Base-by-base conservation (phyloP, 106 monocot genomes). In the Cymbidium sinense region DNA sequence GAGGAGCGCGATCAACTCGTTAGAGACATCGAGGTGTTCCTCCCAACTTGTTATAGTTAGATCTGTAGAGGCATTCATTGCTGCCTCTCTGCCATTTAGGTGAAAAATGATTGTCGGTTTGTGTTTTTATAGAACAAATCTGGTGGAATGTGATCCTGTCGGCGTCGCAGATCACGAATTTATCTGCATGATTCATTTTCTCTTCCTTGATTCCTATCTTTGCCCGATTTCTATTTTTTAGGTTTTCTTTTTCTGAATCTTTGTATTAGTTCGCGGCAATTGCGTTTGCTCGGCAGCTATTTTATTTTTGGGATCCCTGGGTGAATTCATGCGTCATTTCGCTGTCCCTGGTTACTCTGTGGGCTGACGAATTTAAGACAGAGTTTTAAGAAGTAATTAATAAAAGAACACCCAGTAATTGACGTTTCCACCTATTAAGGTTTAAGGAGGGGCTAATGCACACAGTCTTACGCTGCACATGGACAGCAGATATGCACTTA, bases 1-100 rank as follows among this genome's bases (percentile, higher is more conserved):
- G 92, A 98, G 19, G 94, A 93, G 77, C 85, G 91, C 44, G 81
- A 87, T 27, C 80, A 86, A 62, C 91, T 91, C 71, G 82, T 93
- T 77, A 84, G 81, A 81, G 89, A 93, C 80, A 91, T 89, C 62
- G 87, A 93, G 93, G 89, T 96, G 28, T 6, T 9, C 44, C 65
- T 13, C 80, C n/a, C 18, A 20, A 43, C 11, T 74, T 18, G 44
- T 74, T 43, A 5, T 44, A 5, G 1, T 41, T 74, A 74, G 74
- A 74, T 74, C 74, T 74, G 44, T 20, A 3, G 8, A 18, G 37
- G 27, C 36, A 37, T 44, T 44, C 43, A 44, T 74, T 37, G 71
- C 6, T 36, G 13, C 43, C 43, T 70, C 70, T 34, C 35, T 17
- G 17, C 30, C 17, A 37, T 39, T 71, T 0, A 9, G 71, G 39